Evolutionary conservation across 495 filamentous ascomycete species (phyloP).

Genomic region (Annulohypoxylon maeteangense): DNA sequence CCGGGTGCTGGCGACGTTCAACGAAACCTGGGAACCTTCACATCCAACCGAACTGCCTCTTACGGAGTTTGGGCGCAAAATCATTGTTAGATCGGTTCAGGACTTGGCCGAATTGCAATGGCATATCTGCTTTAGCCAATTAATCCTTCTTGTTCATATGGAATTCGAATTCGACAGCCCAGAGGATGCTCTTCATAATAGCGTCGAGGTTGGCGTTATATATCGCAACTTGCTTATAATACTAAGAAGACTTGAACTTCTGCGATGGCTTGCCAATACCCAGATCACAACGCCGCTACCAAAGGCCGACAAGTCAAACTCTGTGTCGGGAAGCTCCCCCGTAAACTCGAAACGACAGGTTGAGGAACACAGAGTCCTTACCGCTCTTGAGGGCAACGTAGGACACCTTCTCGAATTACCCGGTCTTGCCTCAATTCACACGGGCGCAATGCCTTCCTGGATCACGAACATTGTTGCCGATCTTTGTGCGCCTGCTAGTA

Average conservation of each 20-base stretch:
- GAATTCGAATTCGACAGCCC: slow-evolving; percentile 78
- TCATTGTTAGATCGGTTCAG: slow-evolving; percentile 77
- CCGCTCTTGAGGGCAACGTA: slow-evolving; percentile 61
- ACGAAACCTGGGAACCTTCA: slow-evolving; percentile 42
- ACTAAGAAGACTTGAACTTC: slow-evolving; percentile 78
- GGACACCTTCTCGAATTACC: slow-evolving; percentile 62
- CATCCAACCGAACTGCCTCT: slow-evolving; percentile 58
- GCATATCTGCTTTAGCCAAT: slow-evolving; percentile 78
- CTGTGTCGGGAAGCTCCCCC: slow-evolving; percentile 39
- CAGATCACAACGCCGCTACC: slow-evolving; percentile 56
- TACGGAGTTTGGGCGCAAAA: slow-evolving; percentile 76
- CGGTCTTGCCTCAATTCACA: slow-evolving; percentile 39
- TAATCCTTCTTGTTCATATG: slow-evolving; percentile 85
- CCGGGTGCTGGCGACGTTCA: slow-evolving; percentile 52
- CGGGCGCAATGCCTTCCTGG: slow-evolving; percentile 53
- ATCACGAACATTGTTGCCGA: slow-evolving; percentile 65
- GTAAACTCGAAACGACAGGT: slow-evolving; percentile 44
- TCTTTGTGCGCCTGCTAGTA: slow-evolving; percentile 63
- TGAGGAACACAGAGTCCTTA: slow-evolving; percentile 56
- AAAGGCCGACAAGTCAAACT: slow-evolving; percentile 49
- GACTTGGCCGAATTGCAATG: slow-evolving; percentile 77
- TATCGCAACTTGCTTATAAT: slow-evolving; percentile 73
- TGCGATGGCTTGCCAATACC: slow-evolving; percentile 81
- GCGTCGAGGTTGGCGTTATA: slow-evolving; percentile 73
- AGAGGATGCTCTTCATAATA: slow-evolving; percentile 67